Evolutionary conservation across 179 eudicot genomes (phyloP).

Genomic region (Carnegiea gigantea): DNA sequence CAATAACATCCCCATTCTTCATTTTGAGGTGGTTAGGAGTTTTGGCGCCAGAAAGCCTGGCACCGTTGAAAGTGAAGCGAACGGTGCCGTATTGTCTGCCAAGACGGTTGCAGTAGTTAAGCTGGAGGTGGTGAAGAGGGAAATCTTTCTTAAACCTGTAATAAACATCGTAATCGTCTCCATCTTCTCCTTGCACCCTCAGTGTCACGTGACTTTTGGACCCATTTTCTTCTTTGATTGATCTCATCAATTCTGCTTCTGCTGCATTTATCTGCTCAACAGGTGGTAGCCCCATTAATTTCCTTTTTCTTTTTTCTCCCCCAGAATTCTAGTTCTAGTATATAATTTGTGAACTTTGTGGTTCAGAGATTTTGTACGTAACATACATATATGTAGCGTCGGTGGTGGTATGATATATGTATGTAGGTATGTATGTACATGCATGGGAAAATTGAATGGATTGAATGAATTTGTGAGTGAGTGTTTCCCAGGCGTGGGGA

Average conservation of each 20-base stretch:
- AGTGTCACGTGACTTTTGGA: constrained; percentile 15
- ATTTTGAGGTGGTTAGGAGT: constrained; percentile 18
- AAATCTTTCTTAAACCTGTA: constrained; percentile 8
- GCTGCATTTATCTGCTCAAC: not conserved
- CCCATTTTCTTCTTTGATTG: not conserved
- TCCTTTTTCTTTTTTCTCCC: no score
- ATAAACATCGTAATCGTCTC: constrained; percentile 17
- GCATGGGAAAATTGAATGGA: constrained; percentile 4
- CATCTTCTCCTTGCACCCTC: not conserved
- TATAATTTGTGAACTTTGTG: no score
- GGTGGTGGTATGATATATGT: no score
- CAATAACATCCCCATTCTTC: constrained; percentile 20
- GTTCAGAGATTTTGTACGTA: no score
- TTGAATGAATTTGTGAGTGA: not conserved
- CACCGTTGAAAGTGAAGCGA: constrained; percentile 9
- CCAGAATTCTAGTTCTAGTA: no score
- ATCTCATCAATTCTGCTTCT: not conserved
- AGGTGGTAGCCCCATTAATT: not conserved
- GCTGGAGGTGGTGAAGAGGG: constrained; percentile 17
- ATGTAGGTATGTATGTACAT: not conserved
- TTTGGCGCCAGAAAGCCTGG: constrained; percentile 1
- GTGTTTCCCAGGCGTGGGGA: not conserved
- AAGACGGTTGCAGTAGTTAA: constrained; percentile 19
- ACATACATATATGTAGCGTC: not conserved
- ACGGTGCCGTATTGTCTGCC: constrained; percentile 14